These are phyloP conservation scores for Trypethelium eluteriae DNA, from an alignment of 495 filamentous ascomycete genomes.

Conservation along the genomic window DNA sequence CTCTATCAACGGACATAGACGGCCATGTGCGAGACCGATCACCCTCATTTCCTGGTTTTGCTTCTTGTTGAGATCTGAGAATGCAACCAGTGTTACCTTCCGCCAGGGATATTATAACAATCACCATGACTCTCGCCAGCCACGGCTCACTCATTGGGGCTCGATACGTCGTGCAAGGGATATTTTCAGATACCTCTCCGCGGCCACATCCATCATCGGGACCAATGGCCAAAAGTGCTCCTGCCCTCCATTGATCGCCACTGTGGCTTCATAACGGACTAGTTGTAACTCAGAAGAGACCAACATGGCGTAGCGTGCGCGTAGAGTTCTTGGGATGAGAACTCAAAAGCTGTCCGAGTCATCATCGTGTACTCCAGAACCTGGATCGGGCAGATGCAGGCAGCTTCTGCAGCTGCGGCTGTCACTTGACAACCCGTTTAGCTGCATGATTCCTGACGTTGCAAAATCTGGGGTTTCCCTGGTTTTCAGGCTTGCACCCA, in stretches of 20 bases:
- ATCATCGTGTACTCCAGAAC: neutral
- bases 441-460: slow-evolving; percentile 3
- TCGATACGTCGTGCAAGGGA: slow-evolving; percentile 3
- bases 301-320: neutral
- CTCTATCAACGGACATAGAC: slow-evolving; percentile 2
- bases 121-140: neutral
- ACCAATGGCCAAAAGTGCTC: neutral
- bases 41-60: slow-evolving; percentile 2
- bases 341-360: neutral
- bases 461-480: slow-evolving; percentile 7
- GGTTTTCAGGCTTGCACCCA: neutral
- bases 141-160: neutral
- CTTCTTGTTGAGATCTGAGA: slow-evolving; percentile 10
- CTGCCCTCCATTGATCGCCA: neutral
- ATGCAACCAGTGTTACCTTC: neutral
- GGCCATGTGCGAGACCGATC: slow-evolving; percentile 11
- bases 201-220: neutral
- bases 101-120: neutral
- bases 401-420: neutral
- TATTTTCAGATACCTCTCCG: neutral
- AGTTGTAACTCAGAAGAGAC: neutral
- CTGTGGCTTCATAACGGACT: neutral
- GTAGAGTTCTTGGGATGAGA: neutral
- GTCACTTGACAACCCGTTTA: slow-evolving; percentile 8
- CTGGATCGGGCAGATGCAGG: neutral